Evolutionary conservation across 2,329 filamentous ascomycete genomes (phyloP).

Genomic region (Coniochaeta prunicola): DNA sequence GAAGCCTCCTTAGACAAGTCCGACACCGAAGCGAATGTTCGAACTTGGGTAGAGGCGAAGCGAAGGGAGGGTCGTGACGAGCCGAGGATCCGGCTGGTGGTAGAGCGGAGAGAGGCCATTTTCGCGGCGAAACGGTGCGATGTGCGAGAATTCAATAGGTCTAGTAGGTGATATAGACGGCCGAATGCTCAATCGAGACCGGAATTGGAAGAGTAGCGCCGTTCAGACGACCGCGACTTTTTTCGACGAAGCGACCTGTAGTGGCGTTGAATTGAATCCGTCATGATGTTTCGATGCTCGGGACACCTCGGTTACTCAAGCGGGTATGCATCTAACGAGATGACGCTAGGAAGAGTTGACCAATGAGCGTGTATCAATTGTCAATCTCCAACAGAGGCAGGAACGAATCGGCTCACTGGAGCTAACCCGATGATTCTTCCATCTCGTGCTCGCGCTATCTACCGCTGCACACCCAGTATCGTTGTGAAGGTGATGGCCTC

Average conservation of each 20-base stretch:
- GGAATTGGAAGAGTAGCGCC: neutral
- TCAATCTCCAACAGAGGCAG: neutral
- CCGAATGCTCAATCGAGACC: neutral
- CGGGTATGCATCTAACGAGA: neutral
- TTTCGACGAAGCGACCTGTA: neutral
- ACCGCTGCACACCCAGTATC: too few relatives aligned
- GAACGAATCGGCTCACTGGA: neutral
- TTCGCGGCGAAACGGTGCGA: conserved; percentile 15
- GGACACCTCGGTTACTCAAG: conserved; percentile 3
- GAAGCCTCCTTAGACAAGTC: neutral
- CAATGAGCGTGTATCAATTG: neutral
- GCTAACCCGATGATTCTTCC: neutral
- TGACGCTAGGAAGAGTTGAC: neutral
- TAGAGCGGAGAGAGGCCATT: conserved; percentile 57
- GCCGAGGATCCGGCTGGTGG: conserved; percentile 44
- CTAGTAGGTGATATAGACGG: neutral
- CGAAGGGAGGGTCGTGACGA: conserved; percentile 33
- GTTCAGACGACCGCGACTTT: conserved; percentile 2
- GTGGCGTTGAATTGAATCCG: conserved; percentile 1
- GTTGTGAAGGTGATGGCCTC: too few relatives aligned
- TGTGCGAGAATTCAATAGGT: neutral
- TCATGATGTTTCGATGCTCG: conserved; percentile 1
- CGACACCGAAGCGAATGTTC: conserved; percentile 14
- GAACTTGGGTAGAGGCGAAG: conserved; percentile 12
- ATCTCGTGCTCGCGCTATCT: too few relatives aligned